Evolutionary conservation across 495 filamentous ascomycete species (phyloP), one percentile per base, ranked within the genome.

Genomic region (Ascobolus immersus): DNA sequence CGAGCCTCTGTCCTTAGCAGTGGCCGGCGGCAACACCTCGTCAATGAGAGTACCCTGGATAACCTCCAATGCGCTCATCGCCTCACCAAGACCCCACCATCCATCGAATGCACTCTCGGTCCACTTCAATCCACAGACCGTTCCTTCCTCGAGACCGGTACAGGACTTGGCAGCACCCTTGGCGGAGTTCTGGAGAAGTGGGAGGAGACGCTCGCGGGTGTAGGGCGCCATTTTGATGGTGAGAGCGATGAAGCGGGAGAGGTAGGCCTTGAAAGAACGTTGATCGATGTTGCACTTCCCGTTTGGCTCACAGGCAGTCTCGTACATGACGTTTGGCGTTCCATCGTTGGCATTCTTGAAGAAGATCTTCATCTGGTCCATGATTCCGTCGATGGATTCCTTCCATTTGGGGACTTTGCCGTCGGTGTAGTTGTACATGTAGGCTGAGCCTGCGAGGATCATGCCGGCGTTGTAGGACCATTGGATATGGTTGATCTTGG

Each of bases 361-460:
- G 56, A 74, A 74, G 44, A 62, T 55, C 0, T 55, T 36, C 3
- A 63, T 57, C 12, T 51, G 54, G 39, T 58, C 57, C 12, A 77
- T 44, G 2, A 77, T 51, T 11, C 62, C 60, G 28, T 55, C 41
- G 10, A 65, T 48, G 17, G 64, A 62, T 6, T 49, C 41, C 34
- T 54, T 48, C 72, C 69, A 77, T 31, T 57, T 53, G 1, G n/a
- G 10, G 35, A n/a, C n/a, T n/a, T n/a, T n/a, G n/a, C n/a, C n/a
- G n/a, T n/a, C n/a, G n/a, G n/a, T n/a, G n/a, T n/a, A n/a, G n/a
- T 74, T 72, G 49, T 69, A 72, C 64, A 80, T 72, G 39, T 67
- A 68, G n/a, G 72, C 71, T 1, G 65, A 60, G 7, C 69, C 73
- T 19, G 65, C 64, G 2, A 79, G 51, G 34, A 70, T 64, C 10